phyloP scores from a whole-genome alignment of 805 yeast species.

The Sugiyamaella boreocaroliniensis region DNA sequence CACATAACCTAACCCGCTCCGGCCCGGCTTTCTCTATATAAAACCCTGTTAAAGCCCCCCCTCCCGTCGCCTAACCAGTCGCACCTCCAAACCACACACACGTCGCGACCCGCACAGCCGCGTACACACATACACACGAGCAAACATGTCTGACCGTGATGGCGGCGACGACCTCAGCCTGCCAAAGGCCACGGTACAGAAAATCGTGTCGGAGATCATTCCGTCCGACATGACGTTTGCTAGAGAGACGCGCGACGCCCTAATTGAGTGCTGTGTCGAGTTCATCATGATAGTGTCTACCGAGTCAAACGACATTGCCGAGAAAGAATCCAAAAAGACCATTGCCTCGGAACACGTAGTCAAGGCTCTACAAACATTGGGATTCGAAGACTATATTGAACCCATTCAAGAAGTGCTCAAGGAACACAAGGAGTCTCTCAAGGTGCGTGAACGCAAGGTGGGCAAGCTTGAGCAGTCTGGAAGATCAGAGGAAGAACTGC shows the following conservation, averaged over 20 bases:
- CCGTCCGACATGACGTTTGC: slow-evolving; percentile 85
- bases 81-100: neutral
- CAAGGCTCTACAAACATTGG: slow-evolving; percentile 80
- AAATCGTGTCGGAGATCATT: slow-evolving; percentile 81
- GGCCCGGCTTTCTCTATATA: too few relatives aligned
- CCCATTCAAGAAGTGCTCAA: slow-evolving; percentile 70
- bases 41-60: too few relatives aligned
- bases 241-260: slow-evolving; percentile 89
- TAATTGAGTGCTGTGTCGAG: slow-evolving; percentile 93
- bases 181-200: slow-evolving; percentile 81
- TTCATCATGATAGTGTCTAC: slow-evolving; percentile 92
- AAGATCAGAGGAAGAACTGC: slow-evolving; percentile 81
- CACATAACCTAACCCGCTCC: too few relatives aligned
- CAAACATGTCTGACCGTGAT: slow-evolving; percentile 17
- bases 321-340: slow-evolving; percentile 90
- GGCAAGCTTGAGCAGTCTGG: slow-evolving; percentile 93
- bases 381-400: slow-evolving; percentile 77
- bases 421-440: slow-evolving; percentile 83
- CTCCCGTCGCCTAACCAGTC: too few relatives aligned
- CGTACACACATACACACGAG: neutral
- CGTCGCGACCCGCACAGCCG: neutral
- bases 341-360: slow-evolving; percentile 95
- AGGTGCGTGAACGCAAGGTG: slow-evolving; percentile 80
- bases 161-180: slow-evolving; percentile 32
- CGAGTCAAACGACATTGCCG: slow-evolving; percentile 93